Base-by-base conservation (phyloP, 495 filamentous ascomycete genomes). In the Xylaria curta region DNA sequence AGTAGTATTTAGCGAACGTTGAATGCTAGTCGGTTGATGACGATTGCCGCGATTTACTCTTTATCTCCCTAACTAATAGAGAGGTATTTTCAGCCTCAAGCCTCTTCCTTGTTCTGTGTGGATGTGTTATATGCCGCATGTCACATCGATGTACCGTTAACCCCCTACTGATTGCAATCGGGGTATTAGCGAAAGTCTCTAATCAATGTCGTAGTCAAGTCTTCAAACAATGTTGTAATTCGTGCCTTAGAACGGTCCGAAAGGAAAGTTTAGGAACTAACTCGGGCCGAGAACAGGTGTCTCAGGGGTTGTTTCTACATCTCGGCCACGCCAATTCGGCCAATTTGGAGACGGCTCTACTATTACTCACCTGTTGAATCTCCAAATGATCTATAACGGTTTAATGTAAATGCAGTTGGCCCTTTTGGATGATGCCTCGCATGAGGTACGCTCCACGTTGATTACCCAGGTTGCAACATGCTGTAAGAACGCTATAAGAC, bases 261-360 rank as follows among this genome's bases (percentile, higher is more conserved):
- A 70, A 54, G 38, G 68, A 64, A 67, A 63, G 46, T 54, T 40
- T 15, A 47, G 59, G 59, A 70, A 63, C 46, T 4, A 46, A 56
- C 47, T 63, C 68, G 68, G 68, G 12, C 68, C 68, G 58, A 70
- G 40, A 44, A 7, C 26, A 38, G n/a, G n/a, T 38, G 38, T 49
- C 4, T 40, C 51, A 28, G 26, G 42, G 54, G 21, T 38, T 38
- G 10, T 24, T 46, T 59, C 24, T 42, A 12, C n/a, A 31, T 33
- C 53, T 56, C 38, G 66, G 47, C 26, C 46, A 38, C 17, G 54
- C 10, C n/a, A 40, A 61, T 61, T 69, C 17, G 49, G 9, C 1
- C 2, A 26, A 42, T 31, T 59, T 36, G 38, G 6, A 46, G 33
- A 59, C 26, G 17, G 24, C 9, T 59, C 26, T 10, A 42, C 7